phyloP scores from a whole-genome alignment of 129 eudicot species.

The Arctium lappa region DNA sequence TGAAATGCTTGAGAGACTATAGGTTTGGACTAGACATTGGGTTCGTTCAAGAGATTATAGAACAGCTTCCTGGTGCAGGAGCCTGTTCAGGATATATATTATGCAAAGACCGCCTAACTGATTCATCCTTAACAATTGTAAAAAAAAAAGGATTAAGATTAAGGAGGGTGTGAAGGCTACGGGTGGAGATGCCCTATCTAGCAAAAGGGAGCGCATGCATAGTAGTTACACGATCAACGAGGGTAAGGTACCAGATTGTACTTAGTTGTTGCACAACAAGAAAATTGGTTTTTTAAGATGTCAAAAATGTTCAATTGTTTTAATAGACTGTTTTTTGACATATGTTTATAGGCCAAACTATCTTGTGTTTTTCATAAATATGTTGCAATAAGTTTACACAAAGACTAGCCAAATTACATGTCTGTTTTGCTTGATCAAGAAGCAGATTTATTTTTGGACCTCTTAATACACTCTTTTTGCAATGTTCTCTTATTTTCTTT shows the following conservation, averaged over 20 bases:
- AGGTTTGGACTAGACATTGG: conserved; percentile 10
- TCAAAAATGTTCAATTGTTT: not conserved
- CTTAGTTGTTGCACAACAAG: not conserved
- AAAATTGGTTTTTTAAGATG: not conserved
- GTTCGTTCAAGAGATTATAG: conserved; percentile 40
- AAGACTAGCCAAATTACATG: too few relatives aligned
- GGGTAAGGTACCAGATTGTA: not conserved
- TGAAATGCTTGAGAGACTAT: too few relatives aligned
- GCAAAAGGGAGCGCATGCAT: not conserved
- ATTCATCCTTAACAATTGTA: conserved; percentile 13
- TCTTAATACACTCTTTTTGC: too few relatives aligned
- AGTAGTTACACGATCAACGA: not conserved
- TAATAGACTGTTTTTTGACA: too few relatives aligned
- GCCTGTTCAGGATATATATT: not conserved
- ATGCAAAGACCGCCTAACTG: conserved; percentile 2
- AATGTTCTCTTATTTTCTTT: too few relatives aligned
- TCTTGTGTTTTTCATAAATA: too few relatives aligned
- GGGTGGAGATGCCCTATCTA: not conserved
- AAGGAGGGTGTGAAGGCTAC: conserved; percentile 19
- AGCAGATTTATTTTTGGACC: too few relatives aligned
- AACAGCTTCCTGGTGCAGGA: conserved; percentile 22
- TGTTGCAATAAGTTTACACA: not conserved
- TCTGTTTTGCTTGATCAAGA: too few relatives aligned
- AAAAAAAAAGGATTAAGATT: conserved; percentile 23
- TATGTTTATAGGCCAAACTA: too few relatives aligned